A percentile compares a stretch with the other conserved stretches of the same genome.
Evolutionary conservation across 257 asterid genomes (phyloP).

Genomic region (Cinchona pubescens): DNA sequence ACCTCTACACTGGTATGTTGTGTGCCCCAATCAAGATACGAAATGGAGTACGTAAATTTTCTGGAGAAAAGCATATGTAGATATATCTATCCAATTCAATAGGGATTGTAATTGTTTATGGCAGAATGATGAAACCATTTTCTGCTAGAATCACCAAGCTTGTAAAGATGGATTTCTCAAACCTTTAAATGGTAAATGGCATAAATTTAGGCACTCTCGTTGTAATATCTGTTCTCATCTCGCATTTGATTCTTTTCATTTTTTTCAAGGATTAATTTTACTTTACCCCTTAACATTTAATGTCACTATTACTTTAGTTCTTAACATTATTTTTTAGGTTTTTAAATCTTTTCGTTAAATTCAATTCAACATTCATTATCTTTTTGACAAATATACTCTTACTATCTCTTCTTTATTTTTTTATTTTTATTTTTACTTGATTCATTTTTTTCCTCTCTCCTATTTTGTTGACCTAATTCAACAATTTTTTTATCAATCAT

Average conservation of each 20-base stretch:
- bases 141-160: constrained; percentile 42
- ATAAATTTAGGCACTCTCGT: constrained; percentile 28
- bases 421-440: too few species aligned
- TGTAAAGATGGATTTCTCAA: constrained; percentile 34
- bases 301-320: too few species aligned
- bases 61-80: constrained; percentile 25
- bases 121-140: constrained; percentile 29
- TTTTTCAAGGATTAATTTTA: constrained; percentile 1
- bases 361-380: too few species aligned
- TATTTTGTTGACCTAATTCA: too few species aligned
- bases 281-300: too few species aligned
- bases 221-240: constrained; percentile 28
- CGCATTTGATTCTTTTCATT: constrained; percentile 32
- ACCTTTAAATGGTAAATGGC: constrained; percentile 37
- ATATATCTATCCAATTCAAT: constrained; percentile 6
- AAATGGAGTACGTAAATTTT: constrained; percentile 37
- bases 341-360: too few species aligned
- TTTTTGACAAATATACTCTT: too few species aligned
- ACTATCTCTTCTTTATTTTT: too few species aligned
- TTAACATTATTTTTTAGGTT: too few species aligned
- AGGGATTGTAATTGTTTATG: constrained; percentile 37
- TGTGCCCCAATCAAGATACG: constrained; percentile 34
- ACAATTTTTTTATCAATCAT: too few species aligned
- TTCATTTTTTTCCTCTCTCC: too few species aligned
- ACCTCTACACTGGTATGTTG: constrained; percentile 39